Evolutionary conservation across 306 rosid genomes (phyloP).

Genomic region (Alnus rubra): DNA sequence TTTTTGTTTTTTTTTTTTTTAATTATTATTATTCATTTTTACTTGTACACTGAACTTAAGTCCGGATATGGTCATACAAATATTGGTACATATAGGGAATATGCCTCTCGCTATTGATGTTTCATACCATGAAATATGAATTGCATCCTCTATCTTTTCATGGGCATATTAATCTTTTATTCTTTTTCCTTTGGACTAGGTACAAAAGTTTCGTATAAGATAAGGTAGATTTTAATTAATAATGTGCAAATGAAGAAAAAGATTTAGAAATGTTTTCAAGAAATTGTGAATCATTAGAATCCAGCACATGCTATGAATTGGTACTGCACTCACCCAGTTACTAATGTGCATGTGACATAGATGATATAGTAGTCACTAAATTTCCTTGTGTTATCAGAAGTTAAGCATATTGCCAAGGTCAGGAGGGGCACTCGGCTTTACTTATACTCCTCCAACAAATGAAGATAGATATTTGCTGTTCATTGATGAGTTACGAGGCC

Average conservation of each 20-base stretch:
- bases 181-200: neutral
- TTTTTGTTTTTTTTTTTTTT: neutral
- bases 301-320: neutral
- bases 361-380: neutral
- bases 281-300: conserved; percentile 1
- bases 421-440: conserved; percentile 96
- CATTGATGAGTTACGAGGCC: conserved; percentile 95
- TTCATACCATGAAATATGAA: neutral
- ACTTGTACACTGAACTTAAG: neutral
- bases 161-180: neutral
- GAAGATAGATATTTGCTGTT: conserved; percentile 98
- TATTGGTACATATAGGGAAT: neutral
- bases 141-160: neutral
- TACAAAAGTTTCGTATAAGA: neutral
- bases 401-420: conserved; percentile 96
- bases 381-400: conserved; percentile 58
- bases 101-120: neutral
- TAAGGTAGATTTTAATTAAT: neutral
- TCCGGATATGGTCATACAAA: neutral
- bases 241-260: neutral
- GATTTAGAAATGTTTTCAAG: neutral
- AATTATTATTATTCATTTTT: neutral
- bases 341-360: neutral
- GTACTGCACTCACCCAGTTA: neutral
- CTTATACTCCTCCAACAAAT: conserved; percentile 84